Evolutionary conservation across 2,329 filamentous ascomycete species (phyloP).

Genomic region (Sarocladiaceae sp.): DNA sequence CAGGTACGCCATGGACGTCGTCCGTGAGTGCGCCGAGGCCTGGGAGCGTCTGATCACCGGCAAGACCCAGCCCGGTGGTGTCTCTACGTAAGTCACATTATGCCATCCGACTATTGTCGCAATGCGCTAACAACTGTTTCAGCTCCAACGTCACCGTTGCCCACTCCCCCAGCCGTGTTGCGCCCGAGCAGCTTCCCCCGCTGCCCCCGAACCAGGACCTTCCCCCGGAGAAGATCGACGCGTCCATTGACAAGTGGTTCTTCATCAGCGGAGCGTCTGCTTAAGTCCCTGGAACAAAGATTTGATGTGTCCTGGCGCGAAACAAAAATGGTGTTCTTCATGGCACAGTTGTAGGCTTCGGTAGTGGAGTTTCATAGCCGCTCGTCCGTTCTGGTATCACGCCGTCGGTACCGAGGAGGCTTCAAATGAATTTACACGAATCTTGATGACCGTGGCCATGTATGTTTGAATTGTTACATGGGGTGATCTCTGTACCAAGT

Average conservation of each 20-base stretch:
- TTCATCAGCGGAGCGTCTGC: constrained; percentile 97
- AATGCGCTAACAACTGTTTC: constrained; percentile 19
- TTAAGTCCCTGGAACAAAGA: constrained; percentile 36
- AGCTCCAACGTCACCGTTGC: constrained; percentile 76
- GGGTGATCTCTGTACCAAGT: background rate
- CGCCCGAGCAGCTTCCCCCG: constrained; percentile 62
- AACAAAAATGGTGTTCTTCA: constrained; percentile 1
- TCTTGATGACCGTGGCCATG: constrained; percentile 6
- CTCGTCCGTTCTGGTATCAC: background rate
- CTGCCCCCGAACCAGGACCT: constrained; percentile 78
- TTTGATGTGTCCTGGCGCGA: too few species aligned
- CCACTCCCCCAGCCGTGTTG: constrained; percentile 67
- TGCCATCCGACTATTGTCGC: background rate
- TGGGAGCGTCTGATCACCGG: constrained; percentile 95
- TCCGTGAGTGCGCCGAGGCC: constrained; percentile 92
- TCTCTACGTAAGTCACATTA: constrained; percentile 69
- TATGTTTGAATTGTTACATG: background rate
- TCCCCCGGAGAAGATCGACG: constrained; percentile 80
- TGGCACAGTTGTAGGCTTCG: background rate
- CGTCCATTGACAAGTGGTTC: constrained; percentile 99
- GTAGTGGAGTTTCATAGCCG: background rate
- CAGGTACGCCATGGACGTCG: constrained; percentile 88
- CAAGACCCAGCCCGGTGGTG: constrained; percentile 70
- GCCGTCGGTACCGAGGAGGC: background rate
- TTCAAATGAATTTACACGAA: constrained; percentile 3